Base-by-base conservation (phyloP, 1,284 basidiomycete species). In the Ustilago loliicola region DNA sequence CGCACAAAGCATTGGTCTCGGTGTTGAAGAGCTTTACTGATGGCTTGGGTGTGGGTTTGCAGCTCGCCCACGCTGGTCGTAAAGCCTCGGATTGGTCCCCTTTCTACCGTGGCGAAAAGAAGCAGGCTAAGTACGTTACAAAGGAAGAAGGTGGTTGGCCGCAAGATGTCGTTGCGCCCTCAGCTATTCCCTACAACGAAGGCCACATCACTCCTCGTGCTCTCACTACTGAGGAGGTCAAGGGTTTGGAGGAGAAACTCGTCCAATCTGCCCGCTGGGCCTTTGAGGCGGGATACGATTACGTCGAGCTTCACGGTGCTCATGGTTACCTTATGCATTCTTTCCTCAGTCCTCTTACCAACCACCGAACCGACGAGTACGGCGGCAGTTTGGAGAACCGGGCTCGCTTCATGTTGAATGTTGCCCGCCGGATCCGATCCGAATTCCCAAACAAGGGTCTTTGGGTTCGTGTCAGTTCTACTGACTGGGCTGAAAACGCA, bases 51-150 rank as follows among this genome's bases (percentile, higher is more conserved):
- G 90, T 94, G 23, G 94, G 91, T 9, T 90, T 96, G 57, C 94
- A 96, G 86, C 89, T 96, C 17, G 91, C 90, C 0, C 94, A 94
- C 84, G 92, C 92, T 0, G 93, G 93, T 0, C 88, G 93, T 40
- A 93, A 94, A 85, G 91, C 92, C 0, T 91, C 90, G 29, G 67
- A 73, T 78, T 71, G 79, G 80, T 60, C 85, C 87, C n/a, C 88
- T 70, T 66, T 70, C 74, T 29, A 83, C 89, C 69, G 88, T 88
- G 34, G 88, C 88, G 23, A 58, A 11, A 50, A 58, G 27, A 71
- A 67, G 40, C 19, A 75, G n/a, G 53, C 53, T 19, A 61, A 73
- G 11, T 82, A 67, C 55, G 72, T 74, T 5, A 76, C 79, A 8
- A 58, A 52, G 1, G 69, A 68, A 27, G 80, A 85, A 45, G 89